These are phyloP conservation scores for Pseudogymnoascus sp. DNA, from an alignment of 2,329 filamentous ascomycete species.

Conservation along the genomic window DNA sequence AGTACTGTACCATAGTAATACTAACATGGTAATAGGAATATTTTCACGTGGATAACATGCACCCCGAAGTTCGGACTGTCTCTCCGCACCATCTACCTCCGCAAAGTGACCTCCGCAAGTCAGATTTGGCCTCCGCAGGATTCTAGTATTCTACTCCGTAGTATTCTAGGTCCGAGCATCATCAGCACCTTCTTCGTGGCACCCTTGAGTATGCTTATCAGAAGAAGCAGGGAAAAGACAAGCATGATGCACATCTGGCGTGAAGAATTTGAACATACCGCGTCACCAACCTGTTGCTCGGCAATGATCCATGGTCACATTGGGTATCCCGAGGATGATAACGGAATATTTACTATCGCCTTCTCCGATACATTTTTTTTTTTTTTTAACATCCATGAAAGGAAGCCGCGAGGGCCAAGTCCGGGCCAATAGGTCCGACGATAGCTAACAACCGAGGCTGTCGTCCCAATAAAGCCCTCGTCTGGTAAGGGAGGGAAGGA, in stretches of 20 bases:
- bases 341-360: conserved; percentile 1
- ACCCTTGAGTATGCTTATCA: background rate
- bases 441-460: background rate
- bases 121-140: background rate
- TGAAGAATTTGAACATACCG: background rate
- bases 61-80: background rate
- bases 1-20: too few relatives aligned
- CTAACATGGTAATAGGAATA: background rate
- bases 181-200: background rate
- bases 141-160: background rate
- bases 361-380: background rate
- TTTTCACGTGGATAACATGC: conserved; percentile 3
- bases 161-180: background rate
- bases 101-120: background rate
- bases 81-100: background rate
- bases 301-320: background rate
- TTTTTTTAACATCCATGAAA: background rate
- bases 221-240: background rate
- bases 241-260: background rate
- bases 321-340: background rate
- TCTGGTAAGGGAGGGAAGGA: background rate
- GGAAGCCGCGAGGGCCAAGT: background rate
- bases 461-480: conserved; percentile 3
- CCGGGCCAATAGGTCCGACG: background rate
- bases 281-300: background rate